phyloP scores from a whole-genome alignment of 2,329 filamentous ascomycete genomes.

The Phoma sp. region DNA sequence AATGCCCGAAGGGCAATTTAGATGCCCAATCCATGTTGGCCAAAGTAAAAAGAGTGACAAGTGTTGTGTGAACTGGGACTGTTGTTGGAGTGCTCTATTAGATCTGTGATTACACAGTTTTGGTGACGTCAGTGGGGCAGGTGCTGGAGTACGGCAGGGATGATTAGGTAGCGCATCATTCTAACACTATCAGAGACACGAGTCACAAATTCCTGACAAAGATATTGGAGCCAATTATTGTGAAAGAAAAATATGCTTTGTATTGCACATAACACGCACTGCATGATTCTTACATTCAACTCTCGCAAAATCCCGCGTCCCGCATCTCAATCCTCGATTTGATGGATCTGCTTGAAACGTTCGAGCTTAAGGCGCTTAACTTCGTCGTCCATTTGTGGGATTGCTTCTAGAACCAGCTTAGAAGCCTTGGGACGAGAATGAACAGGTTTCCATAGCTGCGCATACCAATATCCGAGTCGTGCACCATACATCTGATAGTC shows the following conservation, averaged over 20 bases:
- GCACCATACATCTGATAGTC: constrained; percentile 18
- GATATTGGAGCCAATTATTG: background rate
- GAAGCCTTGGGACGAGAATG: constrained; percentile 1
- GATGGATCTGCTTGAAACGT: background rate
- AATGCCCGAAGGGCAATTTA: constrained; percentile 45
- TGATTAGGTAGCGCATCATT: background rate
- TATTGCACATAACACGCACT: background rate
- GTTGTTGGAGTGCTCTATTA: background rate
- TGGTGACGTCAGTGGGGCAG: constrained; percentile 20
- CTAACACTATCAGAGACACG: constrained; percentile 1
- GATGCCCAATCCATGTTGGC: constrained; percentile 42
- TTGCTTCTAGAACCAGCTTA: background rate
- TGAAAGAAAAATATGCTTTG: background rate
- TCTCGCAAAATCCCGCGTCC: background rate
- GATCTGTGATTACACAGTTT: constrained; percentile 9
- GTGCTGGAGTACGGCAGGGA: constrained; percentile 14
- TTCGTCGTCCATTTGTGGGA: background rate
- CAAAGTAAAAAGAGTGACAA: no score
- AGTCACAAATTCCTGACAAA: background rate
- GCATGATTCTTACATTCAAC: background rate
- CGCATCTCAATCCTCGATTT: background rate
- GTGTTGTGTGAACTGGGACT: background rate
- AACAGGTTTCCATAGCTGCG: constrained; percentile 4
- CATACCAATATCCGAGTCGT: constrained; percentile 24
- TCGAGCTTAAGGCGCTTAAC: constrained; percentile 1